phyloP scores from a whole-genome alignment of 441 rosid genomes.

The Jatropha multifida region DNA sequence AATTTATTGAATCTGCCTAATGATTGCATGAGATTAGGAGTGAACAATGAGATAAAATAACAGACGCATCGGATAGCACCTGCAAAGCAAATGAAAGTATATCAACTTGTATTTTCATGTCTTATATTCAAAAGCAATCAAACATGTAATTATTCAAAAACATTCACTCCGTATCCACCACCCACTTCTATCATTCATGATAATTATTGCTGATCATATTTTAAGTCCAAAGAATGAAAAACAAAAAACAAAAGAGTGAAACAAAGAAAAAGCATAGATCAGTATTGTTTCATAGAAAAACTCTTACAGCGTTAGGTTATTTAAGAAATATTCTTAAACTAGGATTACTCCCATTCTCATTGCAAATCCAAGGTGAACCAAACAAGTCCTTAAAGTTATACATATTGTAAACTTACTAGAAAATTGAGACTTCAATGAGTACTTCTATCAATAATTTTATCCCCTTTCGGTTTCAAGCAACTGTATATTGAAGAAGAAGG shows the following conservation, averaged over 20 bases:
- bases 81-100: background rate
- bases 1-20: constrained; percentile 3
- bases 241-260: too few species aligned
- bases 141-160: constrained; percentile 3
- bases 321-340: too few species aligned
- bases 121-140: background rate
- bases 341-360: too few species aligned
- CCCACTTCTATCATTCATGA: background rate
- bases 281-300: too few species aligned
- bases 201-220: background rate
- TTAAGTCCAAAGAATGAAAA: background rate
- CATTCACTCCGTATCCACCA: background rate
- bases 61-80: constrained; percentile 13
- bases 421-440: too few species aligned
- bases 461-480: background rate
- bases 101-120: background rate
- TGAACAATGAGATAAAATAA: background rate
- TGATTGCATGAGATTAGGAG: too few species aligned
- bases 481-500: too few species aligned
- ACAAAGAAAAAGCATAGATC: too few species aligned
- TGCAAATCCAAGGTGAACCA: too few species aligned
- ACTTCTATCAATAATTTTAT: too few species aligned
- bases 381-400: background rate
- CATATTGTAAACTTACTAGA: background rate
- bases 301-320: too few species aligned